phyloP scores from a whole-genome alignment of 768 basidiomycete genomes.

The Mycena galopus region DNA sequence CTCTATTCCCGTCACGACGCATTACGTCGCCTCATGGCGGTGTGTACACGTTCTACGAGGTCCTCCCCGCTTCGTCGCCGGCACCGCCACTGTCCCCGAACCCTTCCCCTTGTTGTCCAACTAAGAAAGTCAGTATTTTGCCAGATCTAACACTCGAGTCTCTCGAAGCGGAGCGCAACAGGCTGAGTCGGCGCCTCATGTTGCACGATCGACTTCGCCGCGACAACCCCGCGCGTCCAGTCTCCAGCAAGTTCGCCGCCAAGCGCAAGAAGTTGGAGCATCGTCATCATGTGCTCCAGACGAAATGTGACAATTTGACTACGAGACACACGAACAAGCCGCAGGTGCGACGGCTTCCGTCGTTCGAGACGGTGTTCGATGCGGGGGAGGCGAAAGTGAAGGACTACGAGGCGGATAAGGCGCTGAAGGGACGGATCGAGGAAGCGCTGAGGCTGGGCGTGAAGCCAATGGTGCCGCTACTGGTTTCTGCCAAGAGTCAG shows the following conservation, averaged over 20 bases:
- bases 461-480: not conserved
- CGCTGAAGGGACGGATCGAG: not conserved
- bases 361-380: slow-evolving; percentile 12
- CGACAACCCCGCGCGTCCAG: slow-evolving; percentile 2
- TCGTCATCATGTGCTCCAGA: not conserved
- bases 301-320: slow-evolving; percentile 1
- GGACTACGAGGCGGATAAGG: not conserved
- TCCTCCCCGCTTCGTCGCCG: slow-evolving; percentile 27
- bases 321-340: not conserved
- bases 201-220: slow-evolving; percentile 23
- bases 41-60: slow-evolving; percentile 23
- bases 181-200: slow-evolving; percentile 7
- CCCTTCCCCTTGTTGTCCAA: not conserved
- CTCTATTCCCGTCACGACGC: not conserved
- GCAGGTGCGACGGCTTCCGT: not conserved
- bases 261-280: slow-evolving; percentile 10
- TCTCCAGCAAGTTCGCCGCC: not conserved
- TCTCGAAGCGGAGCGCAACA: slow-evolving; percentile 12
- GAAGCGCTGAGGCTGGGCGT: not conserved
- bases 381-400: not conserved
- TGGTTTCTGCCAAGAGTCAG: slow-evolving; percentile 4
- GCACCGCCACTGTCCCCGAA: not conserved
- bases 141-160: slow-evolving; percentile 2
- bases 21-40: slow-evolving; percentile 22
- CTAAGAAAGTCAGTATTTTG: not conserved